Evolutionary conservation across 495 filamentous ascomycete species (phyloP).

Genomic region (Hyaloscypha variabilis): DNA sequence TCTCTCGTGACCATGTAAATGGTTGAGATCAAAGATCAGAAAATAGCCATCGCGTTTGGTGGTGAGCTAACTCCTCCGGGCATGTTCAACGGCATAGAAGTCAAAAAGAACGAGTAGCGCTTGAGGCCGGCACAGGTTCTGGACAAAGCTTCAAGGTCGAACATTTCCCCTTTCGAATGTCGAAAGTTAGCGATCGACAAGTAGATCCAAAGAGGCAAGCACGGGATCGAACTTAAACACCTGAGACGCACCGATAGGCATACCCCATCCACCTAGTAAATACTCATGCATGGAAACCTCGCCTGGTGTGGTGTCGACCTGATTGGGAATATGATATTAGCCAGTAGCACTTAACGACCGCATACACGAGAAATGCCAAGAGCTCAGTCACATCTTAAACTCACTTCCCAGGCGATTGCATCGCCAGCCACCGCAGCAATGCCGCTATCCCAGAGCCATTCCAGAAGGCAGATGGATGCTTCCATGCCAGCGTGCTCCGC

Average conservation of each 20-base stretch:
- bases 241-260: slow-evolving; percentile 42
- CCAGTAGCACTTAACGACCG: neutral
- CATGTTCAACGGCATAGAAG: slow-evolving; percentile 23
- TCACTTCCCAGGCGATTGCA: slow-evolving; percentile 46
- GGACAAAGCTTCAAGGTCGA: slow-evolving; percentile 53
- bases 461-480: slow-evolving; percentile 56
- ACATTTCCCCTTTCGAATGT: slow-evolving; percentile 49
- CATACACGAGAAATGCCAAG: neutral
- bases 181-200: neutral
- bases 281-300: slow-evolving; percentile 39
- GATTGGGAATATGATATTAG: neutral
- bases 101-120: slow-evolving; percentile 29
- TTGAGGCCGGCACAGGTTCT: slow-evolving; percentile 19
- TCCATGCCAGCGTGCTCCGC: slow-evolving; percentile 58
- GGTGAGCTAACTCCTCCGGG: slow-evolving; percentile 24
- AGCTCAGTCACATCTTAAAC: no score
- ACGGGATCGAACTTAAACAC: neutral
- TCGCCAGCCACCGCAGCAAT: slow-evolving; percentile 58
- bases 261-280: slow-evolving; percentile 55
- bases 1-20: no score
- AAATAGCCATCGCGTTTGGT: slow-evolving; percentile 28
- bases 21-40: slow-evolving; percentile 10
- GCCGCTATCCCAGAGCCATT: slow-evolving; percentile 65
- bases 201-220: neutral
- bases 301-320: slow-evolving; percentile 18